phyloP scores from a whole-genome alignment of 2,329 filamentous ascomycete genomes.

The Waltergamsia citrina region DNA sequence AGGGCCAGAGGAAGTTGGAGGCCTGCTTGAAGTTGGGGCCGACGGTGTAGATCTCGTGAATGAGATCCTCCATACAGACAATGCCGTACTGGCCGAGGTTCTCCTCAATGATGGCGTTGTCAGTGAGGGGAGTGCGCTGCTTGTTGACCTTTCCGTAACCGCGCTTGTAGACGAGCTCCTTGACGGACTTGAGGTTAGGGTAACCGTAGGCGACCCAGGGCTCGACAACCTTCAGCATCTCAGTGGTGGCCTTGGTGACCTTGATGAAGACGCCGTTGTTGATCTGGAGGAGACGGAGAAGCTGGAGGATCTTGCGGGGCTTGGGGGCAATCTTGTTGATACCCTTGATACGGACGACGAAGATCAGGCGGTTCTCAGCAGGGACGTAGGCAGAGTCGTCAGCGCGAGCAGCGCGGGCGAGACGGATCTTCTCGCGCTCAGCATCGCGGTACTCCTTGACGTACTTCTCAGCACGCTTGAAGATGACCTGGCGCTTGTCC shows the following conservation, averaged over 20 bases:
- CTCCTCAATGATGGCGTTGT: conserved; percentile 97
- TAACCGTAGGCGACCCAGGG: conserved; percentile 99
- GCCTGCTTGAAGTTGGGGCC: conserved; percentile 99
- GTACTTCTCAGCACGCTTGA: conserved; percentile 99
- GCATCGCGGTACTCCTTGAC: conserved; percentile 98
- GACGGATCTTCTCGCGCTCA: conserved; percentile 97
- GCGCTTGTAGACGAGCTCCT: conserved; percentile 99
- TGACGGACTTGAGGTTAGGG: conserved; percentile 98
- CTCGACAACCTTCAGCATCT: conserved; percentile 98
- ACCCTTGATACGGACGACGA: conserved; percentile 99
- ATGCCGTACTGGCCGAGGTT: conserved; percentile 97
- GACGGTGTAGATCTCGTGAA: conserved; percentile 98
- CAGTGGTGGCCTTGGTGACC: conserved; percentile 92
- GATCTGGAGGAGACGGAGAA: conserved; percentile 99
- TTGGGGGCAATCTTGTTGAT: conserved; percentile 99
- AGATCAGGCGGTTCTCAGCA: conserved; percentile 92
- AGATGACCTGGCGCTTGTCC: conserved; percentile 97
- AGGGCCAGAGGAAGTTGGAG: conserved; percentile 99
- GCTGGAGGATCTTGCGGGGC: conserved; percentile 99
- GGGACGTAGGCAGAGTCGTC: conserved; percentile 90
- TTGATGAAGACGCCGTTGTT: conserved; percentile 99
- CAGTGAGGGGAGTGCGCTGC: conserved; percentile 91
- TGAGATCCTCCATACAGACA: conserved; percentile 97
- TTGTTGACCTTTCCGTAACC: conserved; percentile 99
- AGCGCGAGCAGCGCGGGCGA: conserved; percentile 81